Evolutionary conservation across 805 yeast species (phyloP).

Genomic region (Ogataea paradorogensis): DNA sequence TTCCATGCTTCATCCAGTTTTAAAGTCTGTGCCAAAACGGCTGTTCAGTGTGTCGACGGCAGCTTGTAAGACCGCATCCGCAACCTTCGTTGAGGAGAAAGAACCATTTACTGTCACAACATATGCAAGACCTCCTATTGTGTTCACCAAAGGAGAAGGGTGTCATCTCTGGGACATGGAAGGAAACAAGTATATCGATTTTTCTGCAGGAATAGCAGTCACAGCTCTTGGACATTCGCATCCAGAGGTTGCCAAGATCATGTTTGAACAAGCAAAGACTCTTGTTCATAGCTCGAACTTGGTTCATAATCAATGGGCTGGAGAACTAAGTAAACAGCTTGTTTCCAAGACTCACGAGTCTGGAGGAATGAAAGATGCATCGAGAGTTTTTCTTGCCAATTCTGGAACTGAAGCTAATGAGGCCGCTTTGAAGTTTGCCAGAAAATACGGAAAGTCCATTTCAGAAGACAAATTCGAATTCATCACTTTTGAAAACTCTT

Average conservation of each 20-base stretch:
- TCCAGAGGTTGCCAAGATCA: constrained; percentile 65
- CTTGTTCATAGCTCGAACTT: constrained; percentile 84
- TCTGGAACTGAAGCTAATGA: constrained; percentile 62
- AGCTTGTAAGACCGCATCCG: constrained; percentile 26
- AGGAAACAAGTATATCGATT: constrained; percentile 77
- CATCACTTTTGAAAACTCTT: constrained; percentile 82
- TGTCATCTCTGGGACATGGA: constrained; percentile 79
- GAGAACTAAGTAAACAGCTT: constrained; percentile 69
- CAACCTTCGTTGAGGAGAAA: constrained; percentile 40
- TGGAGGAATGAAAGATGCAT: constrained; percentile 82
- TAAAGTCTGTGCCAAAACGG: constrained; percentile 10
- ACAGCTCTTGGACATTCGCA: constrained; percentile 91
- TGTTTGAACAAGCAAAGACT: constrained; percentile 67
- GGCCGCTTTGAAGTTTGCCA: constrained; percentile 60
- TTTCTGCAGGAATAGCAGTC: constrained; percentile 95
- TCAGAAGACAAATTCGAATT: constrained; percentile 64
- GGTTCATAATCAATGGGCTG: constrained; percentile 80
- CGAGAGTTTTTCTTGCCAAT: constrained; percentile 63
- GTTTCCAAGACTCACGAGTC: constrained; percentile 63
- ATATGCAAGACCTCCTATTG: constrained; percentile 73
- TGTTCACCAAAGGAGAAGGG: constrained; percentile 78
- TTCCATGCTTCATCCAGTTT: constrained; percentile 6
- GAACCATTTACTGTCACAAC: constrained; percentile 68
- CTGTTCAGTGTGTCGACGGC: constrained; percentile 4
- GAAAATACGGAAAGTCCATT: constrained; percentile 69